phyloP scores from a whole-genome alignment of 257 asterid species.

The Solanum pennellii region DNA sequence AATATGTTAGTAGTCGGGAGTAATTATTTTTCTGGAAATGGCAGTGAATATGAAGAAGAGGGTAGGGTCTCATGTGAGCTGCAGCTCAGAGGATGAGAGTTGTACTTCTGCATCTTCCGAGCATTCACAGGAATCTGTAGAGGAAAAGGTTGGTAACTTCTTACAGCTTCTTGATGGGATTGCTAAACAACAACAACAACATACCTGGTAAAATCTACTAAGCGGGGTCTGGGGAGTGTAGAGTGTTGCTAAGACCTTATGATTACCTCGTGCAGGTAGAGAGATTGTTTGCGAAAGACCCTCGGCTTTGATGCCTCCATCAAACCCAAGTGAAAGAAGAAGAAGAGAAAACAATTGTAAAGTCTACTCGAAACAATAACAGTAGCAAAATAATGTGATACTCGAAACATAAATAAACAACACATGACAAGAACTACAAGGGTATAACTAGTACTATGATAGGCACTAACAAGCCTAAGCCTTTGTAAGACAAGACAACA shows the following conservation, averaged over 20 bases:
- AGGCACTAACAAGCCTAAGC: not conserved
- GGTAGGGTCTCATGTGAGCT: conserved; percentile 16
- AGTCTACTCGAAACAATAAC: not conserved
- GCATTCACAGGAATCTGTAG: conserved; percentile 21
- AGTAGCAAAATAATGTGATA: not conserved
- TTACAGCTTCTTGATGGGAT: not conserved
- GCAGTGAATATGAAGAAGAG: conserved; percentile 35
- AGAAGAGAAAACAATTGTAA: not conserved
- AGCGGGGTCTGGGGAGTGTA: not conserved
- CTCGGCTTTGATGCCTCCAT: not conserved
- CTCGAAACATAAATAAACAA: not conserved
- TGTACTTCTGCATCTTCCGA: conserved; percentile 28
- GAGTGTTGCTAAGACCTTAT: not conserved
- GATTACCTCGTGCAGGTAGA: not conserved
- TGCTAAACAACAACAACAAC: not conserved
- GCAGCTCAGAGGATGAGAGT: conserved; percentile 43
- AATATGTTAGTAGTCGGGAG: not conserved
- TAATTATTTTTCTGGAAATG: not conserved
- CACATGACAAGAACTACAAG: not conserved
- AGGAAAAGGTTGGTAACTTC: conserved; percentile 27
- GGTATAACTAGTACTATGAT: not conserved
- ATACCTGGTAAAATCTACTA: not conserved
- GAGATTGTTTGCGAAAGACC: not conserved
- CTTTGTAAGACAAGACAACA: not conserved
- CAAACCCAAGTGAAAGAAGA: not conserved